Evolutionary conservation across 192 early-diverging fungal species (phyloP).

Genomic region (Backusella tuberculispora): DNA sequence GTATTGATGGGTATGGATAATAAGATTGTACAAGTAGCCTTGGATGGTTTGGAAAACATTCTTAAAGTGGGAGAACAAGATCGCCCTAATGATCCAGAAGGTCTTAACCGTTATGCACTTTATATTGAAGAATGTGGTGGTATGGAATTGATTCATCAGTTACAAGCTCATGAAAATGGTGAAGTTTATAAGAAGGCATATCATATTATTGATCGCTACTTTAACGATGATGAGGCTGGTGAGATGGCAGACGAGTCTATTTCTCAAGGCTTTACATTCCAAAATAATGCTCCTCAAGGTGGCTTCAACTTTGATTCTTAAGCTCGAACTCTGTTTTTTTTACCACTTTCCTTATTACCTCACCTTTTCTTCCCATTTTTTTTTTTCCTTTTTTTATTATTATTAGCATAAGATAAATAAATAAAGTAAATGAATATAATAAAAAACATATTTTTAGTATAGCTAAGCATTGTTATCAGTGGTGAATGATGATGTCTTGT

Average conservation of each 20-base stretch:
- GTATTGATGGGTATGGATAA: conserved; percentile 47
- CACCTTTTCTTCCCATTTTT: not conserved
- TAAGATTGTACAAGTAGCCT: conserved; percentile 43
- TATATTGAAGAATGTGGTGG: conserved; percentile 56
- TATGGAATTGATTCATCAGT: conserved; percentile 49
- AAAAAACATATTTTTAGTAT: no score
- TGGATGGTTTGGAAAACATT: conserved; percentile 56
- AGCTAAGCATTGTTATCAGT: no score
- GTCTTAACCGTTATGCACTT: conserved; percentile 45
- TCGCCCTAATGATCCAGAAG: conserved; percentile 23
- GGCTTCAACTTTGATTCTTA: conserved; percentile 73
- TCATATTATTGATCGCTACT: conserved; percentile 52
- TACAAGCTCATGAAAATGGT: conserved; percentile 51
- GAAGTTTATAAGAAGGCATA: conserved; percentile 56
- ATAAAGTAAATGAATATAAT: no score
- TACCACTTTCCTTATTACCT: not conserved
- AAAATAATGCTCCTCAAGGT: conserved; percentile 62
- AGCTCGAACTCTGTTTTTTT: not conserved
- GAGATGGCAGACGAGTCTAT: conserved; percentile 46
- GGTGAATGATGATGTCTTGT: no score
- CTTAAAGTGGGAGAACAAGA: conserved; percentile 51
- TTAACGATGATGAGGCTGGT: conserved; percentile 47
- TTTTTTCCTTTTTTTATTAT: not conserved
- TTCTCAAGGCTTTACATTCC: conserved; percentile 65
- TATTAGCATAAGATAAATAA: no score